Conservation (phyloP, 177 flowering plant species). For the Vitis hybrid region DNA sequence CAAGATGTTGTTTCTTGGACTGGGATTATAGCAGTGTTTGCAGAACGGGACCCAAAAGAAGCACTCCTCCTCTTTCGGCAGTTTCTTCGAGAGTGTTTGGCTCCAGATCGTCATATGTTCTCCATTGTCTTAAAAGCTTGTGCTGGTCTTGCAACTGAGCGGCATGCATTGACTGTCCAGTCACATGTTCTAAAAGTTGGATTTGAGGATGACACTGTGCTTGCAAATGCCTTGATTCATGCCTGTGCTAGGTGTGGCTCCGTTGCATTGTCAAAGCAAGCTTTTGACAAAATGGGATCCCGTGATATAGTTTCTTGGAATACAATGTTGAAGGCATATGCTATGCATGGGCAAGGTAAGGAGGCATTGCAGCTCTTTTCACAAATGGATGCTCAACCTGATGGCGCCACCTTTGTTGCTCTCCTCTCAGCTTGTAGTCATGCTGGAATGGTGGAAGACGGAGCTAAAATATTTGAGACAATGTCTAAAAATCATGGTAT, state of each 20-base stretch:
- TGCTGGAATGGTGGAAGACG: conserved; percentile 66
- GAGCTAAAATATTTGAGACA: conserved; percentile 47
- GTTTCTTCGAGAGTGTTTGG: conserved; percentile 39
- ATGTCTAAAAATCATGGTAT: conserved; percentile 49
- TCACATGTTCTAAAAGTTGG: conserved; percentile 47
- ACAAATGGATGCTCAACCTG: conserved; percentile 56
- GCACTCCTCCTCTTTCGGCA: conserved; percentile 48
- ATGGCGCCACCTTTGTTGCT: conserved; percentile 69
- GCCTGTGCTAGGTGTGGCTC: conserved; percentile 79
- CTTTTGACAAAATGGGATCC: conserved; percentile 40
- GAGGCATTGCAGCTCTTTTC: conserved; percentile 53
- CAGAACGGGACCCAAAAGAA: conserved; percentile 53
- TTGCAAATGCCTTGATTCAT: conserved; percentile 68
- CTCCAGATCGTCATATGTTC: conserved; percentile 57
- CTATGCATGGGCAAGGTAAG: conserved; percentile 64
- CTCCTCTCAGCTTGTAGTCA: conserved; percentile 80
- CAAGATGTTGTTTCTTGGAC: conserved; percentile 79
- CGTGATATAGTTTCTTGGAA: conserved; percentile 76
- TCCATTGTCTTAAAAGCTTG: conserved; percentile 73
- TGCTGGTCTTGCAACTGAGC: conserved; percentile 56
- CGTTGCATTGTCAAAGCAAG: conserved; percentile 42
- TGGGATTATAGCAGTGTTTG: conserved; percentile 53
- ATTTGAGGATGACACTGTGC: conserved; percentile 41
- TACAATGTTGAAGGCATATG: conserved; percentile 72
- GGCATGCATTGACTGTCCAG: conserved; percentile 52